phyloP scores from a whole-genome alignment of 164 flowering plant species.

The Annona squamosa region DNA sequence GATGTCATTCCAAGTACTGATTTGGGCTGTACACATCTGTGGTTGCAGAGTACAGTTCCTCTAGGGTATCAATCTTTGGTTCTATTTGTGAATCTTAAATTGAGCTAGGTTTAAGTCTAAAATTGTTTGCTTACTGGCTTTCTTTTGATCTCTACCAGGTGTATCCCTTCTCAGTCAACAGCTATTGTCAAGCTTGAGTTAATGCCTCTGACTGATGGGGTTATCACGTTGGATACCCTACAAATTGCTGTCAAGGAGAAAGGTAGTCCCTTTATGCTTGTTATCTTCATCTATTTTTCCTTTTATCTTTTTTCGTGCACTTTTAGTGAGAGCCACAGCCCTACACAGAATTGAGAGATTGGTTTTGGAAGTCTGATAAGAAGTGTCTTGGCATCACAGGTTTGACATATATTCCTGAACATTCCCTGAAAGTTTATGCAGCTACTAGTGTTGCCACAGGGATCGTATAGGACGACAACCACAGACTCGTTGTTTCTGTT shows the following conservation, averaged over 20 bases:
- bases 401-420: constrained; percentile 68
- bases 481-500: constrained; percentile 1
- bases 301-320: background rate
- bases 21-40: constrained; percentile 75
- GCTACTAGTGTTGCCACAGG: constrained; percentile 76
- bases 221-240: constrained; percentile 72
- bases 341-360: too few relatives aligned
- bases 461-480: constrained; percentile 26
- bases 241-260: constrained; percentile 50
- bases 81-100: background rate
- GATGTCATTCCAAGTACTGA: constrained; percentile 67
- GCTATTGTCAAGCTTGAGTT: constrained; percentile 92
- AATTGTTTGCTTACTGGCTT: background rate
- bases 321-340: background rate
- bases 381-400: constrained; percentile 35
- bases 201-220: constrained; percentile 93
- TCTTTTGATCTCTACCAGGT: constrained; percentile 30
- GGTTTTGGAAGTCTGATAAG: too few relatives aligned
- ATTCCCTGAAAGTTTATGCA: constrained; percentile 77
- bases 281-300: background rate
- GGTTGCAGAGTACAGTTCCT: constrained; percentile 98
- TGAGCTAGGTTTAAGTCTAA: background rate
- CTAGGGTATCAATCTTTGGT: constrained; percentile 58
- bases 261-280: constrained; percentile 27
- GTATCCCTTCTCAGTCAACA: constrained; percentile 82